Conservation (phyloP, 2,329 filamentous ascomycete genomes). For the Aspergillus costaricaensis region DNA sequence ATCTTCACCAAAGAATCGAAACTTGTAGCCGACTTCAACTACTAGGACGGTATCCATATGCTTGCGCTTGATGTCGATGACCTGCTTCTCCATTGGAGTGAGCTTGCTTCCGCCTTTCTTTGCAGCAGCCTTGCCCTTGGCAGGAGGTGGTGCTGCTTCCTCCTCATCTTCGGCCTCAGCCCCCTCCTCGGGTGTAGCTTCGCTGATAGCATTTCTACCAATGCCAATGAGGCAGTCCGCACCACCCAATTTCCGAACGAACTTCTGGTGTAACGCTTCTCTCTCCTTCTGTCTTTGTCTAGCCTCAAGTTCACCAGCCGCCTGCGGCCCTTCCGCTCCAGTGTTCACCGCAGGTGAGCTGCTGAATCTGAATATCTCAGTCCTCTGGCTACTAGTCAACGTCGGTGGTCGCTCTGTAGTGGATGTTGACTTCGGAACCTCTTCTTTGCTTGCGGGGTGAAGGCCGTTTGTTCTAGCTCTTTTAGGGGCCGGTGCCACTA, state of each 20-base stretch:
- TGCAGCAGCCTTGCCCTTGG: conserved; percentile 50
- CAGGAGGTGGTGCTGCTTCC: conserved; percentile 49
- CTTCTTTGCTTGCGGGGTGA: conserved; percentile 11
- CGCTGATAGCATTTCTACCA: conserved; percentile 60
- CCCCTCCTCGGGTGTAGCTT: conserved; percentile 56
- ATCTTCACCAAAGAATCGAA: conserved; percentile 95
- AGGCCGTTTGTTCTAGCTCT: conserved; percentile 36
- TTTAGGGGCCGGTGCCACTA: conserved; percentile 45
- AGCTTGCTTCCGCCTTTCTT: conserved; percentile 82
- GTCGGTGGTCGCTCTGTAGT: conserved; percentile 28
- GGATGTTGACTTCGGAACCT: conserved; percentile 5
- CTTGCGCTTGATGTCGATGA: conserved; percentile 89
- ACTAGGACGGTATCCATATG: conserved; percentile 88
- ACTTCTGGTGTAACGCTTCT: conserved; percentile 75
- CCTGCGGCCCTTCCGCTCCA: conserved; percentile 34
- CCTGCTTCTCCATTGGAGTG: conserved; percentile 91
- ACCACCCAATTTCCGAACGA: conserved; percentile 85
- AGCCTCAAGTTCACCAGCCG: conserved; percentile 48
- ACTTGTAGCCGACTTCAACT: conserved; percentile 97
- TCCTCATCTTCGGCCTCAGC: conserved; percentile 60
- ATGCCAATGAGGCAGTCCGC: conserved; percentile 76
- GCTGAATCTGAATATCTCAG: conserved; percentile 62
- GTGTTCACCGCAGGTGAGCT: conserved; percentile 49
- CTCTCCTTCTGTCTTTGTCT: conserved; percentile 60
- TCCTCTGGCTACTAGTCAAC: conserved; percentile 49